phyloP scores from a whole-genome alignment of 2,329 filamentous ascomycete species.

The Calcarisporium arbuscula region DNA sequence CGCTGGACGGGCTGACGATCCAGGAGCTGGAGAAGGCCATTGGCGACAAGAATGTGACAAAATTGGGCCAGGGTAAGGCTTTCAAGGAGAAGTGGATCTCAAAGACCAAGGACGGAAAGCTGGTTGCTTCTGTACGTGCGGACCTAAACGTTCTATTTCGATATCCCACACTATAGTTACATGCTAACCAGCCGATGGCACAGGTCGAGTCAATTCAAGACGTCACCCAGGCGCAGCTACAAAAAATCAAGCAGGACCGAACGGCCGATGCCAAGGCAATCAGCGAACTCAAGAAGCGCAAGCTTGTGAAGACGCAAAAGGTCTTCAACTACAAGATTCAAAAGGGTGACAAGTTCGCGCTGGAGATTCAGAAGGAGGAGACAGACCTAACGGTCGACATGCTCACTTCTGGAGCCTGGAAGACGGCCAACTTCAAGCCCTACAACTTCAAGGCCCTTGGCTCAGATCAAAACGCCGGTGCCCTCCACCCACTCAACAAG shows the following conservation, averaged over 20 bases:
- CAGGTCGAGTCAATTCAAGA: slow-evolving; percentile 72
- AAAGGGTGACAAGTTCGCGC: slow-evolving; percentile 84
- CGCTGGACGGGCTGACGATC: slow-evolving; percentile 76
- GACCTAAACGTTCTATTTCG: background rate
- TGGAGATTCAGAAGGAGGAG: slow-evolving; percentile 85
- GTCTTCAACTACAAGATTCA: slow-evolving; percentile 74
- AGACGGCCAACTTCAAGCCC: slow-evolving; percentile 82
- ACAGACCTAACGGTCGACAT: slow-evolving; percentile 94
- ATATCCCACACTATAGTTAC: background rate
- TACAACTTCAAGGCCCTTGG: slow-evolving; percentile 69
- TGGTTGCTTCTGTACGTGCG: slow-evolving; percentile 44
- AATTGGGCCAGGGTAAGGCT: slow-evolving; percentile 89
- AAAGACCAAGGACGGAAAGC: slow-evolving; percentile 52
- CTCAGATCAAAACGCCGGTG: slow-evolving; percentile 54
- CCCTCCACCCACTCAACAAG: slow-evolving; percentile 75
- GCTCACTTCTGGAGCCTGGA: slow-evolving; percentile 82
- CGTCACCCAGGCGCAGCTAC: slow-evolving; percentile 67
- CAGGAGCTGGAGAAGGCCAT: slow-evolving; percentile 63
- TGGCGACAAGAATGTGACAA: slow-evolving; percentile 66
- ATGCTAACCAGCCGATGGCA: background rate
- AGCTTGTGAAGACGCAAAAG: slow-evolving; percentile 79
- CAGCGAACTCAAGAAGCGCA: slow-evolving; percentile 83
- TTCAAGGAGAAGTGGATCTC: slow-evolving; percentile 74
- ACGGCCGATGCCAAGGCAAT: slow-evolving; percentile 71
- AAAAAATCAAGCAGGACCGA: slow-evolving; percentile 63